These are phyloP conservation scores for Rhizopogon vesiculosus DNA, from an alignment of 768 basidiomycete genomes.

Conservation along the genomic window DNA sequence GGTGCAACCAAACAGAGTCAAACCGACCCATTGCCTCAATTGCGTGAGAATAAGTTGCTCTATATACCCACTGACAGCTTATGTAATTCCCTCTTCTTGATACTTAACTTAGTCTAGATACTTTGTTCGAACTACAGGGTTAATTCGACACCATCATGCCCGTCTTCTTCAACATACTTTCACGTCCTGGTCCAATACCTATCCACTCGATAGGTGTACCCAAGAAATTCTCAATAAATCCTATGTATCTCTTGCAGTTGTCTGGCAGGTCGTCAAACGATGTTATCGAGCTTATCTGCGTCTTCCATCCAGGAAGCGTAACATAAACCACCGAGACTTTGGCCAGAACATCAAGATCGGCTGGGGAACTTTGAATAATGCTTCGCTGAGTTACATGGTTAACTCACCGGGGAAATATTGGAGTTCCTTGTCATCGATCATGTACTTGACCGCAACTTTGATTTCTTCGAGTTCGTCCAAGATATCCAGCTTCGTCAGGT, in stretches of 20 bases:
- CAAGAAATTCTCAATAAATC: slow-evolving; percentile 77
- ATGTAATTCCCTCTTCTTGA: too few relatives aligned
- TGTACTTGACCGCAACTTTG: slow-evolving; percentile 82
- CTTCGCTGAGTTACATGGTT: background rate
- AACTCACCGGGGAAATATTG: slow-evolving; percentile 81
- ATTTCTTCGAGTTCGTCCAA: slow-evolving; percentile 83
- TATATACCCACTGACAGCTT: too few relatives aligned
- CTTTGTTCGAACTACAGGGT: background rate
- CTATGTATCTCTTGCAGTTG: slow-evolving; percentile 81
- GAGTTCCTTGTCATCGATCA: slow-evolving; percentile 71
- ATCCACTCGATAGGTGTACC: slow-evolving; percentile 84
- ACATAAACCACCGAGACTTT: slow-evolving; percentile 82
- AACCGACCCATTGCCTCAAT: background rate
- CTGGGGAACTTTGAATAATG: slow-evolving; percentile 30
- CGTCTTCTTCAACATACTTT: slow-evolving; percentile 58
- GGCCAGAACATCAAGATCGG: slow-evolving; percentile 79
- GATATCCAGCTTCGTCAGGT: slow-evolving; percentile 95
- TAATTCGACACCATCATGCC: slow-evolving; percentile 16
- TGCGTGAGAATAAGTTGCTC: slow-evolving; percentile 19
- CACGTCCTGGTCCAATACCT: slow-evolving; percentile 84
- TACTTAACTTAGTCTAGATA: too few relatives aligned
- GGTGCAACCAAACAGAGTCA: slow-evolving; percentile 17
- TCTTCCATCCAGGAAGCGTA: slow-evolving; percentile 89
- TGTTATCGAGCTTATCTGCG: slow-evolving; percentile 58
- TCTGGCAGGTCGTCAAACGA: slow-evolving; percentile 75